Evolutionary conservation across 345 rosid species (phyloP).

Genomic region (Populus alba): DNA sequence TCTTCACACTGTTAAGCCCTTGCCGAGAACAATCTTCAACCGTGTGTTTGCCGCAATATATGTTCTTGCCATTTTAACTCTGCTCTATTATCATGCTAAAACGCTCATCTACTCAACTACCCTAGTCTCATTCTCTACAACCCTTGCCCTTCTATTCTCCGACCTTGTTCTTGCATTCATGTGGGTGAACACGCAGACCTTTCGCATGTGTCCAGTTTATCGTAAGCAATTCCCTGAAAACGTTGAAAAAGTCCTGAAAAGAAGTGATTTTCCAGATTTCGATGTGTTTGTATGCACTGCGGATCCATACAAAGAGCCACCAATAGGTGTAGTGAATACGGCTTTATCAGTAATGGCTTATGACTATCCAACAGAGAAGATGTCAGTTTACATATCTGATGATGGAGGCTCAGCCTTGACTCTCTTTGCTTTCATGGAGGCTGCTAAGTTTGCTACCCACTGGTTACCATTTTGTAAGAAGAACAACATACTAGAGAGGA

Average conservation of each 20-base stretch:
- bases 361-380: constrained; percentile 65
- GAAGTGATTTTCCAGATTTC: constrained; percentile 20
- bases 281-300: constrained; percentile 66
- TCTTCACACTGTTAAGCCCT: constrained; percentile 41
- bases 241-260: constrained; percentile 1
- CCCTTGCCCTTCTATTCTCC: constrained; percentile 40
- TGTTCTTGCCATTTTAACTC: constrained; percentile 47
- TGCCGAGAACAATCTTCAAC: constrained; percentile 41
- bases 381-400: constrained; percentile 48
- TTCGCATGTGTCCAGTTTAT: constrained; percentile 8
- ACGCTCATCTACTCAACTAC: constrained; percentile 36
- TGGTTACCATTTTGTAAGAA: constrained; percentile 25
- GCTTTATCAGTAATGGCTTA: constrained; percentile 73
- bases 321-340: constrained; percentile 54
- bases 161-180: constrained; percentile 59
- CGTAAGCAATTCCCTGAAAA: constrained; percentile 19
- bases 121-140: constrained; percentile 8
- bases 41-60: constrained; percentile 49
- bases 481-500: constrained; percentile 7
- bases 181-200: constrained; percentile 42
- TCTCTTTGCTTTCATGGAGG: constrained; percentile 27
- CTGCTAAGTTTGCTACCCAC: constrained; percentile 23
- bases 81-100: constrained; percentile 46
- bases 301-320: constrained; percentile 29
- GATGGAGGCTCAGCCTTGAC: constrained; percentile 27